A percentile compares a stretch with the other conserved stretches of the same genome.
These are phyloP conservation scores for Populus trichocarpa DNA, from an alignment of 441 rosid genomes.

Conservation along the genomic window DNA sequence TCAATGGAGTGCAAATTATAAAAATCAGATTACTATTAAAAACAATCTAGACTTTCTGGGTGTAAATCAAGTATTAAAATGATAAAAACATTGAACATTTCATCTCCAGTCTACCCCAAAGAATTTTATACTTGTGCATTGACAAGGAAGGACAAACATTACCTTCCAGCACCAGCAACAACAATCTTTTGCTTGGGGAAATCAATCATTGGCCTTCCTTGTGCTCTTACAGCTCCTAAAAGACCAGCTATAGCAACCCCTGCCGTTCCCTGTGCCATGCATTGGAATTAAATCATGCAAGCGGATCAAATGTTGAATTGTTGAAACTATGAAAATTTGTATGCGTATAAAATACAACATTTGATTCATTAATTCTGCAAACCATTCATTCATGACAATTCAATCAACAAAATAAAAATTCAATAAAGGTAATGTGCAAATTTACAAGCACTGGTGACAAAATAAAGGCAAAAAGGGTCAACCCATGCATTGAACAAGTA, in stretches of 20 bases:
- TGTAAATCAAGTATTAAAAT: slow-evolving; percentile 4
- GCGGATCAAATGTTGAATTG: background rate
- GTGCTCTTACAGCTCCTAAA: slow-evolving; percentile 99
- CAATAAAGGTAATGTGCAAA: background rate
- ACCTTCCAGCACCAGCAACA: slow-evolving; percentile 99
- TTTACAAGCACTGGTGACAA: background rate
- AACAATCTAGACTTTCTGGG: slow-evolving; percentile 2
- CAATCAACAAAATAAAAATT: background rate
- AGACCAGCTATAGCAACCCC: slow-evolving; percentile 99
- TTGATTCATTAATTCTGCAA: background rate
- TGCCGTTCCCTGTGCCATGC: slow-evolving; percentile 77
- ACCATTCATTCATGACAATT: background rate
- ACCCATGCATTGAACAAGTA: background rate
- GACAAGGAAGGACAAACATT: slow-evolving; percentile 10
- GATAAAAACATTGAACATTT: background rate
- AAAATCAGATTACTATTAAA: background rate
- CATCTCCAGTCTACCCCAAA: background rate
- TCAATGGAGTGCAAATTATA: background rate
- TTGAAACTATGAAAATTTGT: background rate
- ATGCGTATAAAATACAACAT: background rate
- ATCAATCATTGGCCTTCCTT: slow-evolving; percentile 96
- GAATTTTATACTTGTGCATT: slow-evolving; percentile 3
- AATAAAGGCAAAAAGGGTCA: background rate
- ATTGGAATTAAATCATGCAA: slow-evolving; percentile 15
- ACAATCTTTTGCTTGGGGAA: slow-evolving; percentile 97